These are phyloP conservation scores for Hypericum perforatum DNA, from an alignment of 345 rosid species.

Conservation along the genomic window DNA sequence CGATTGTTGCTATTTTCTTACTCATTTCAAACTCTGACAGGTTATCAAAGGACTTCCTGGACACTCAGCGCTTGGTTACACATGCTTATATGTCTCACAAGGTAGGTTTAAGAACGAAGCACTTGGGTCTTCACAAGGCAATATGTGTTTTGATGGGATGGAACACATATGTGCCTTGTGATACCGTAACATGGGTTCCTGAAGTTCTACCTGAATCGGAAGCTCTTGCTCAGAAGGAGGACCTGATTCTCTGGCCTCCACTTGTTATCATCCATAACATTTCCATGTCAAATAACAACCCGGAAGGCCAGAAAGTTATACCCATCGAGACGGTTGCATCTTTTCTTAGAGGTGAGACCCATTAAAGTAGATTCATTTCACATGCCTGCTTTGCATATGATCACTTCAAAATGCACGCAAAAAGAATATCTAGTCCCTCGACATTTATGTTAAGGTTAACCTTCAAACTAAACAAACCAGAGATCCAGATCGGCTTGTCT, in stretches of 20 bases:
- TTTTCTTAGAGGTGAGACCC: constrained; percentile 36
- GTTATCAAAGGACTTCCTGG: constrained; percentile 41
- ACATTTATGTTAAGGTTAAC: neutral
- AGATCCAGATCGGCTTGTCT: neutral
- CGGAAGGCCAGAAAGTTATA: constrained; percentile 40
- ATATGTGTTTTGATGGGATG: constrained; percentile 51
- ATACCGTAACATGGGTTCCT: constrained; percentile 32
- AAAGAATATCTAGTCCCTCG: too few relatives aligned
- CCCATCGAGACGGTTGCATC: constrained; percentile 38
- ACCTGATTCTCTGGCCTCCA: constrained; percentile 49
- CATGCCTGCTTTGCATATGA: too few relatives aligned
- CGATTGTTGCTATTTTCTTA: too few relatives aligned
- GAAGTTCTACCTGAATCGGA: constrained; percentile 31
- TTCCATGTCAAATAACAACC: constrained; percentile 38
- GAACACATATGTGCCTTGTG: constrained; percentile 30
- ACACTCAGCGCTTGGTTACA: constrained; percentile 36
- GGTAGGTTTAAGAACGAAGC: constrained; percentile 37
- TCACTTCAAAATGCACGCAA: too few relatives aligned
- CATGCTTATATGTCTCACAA: constrained; percentile 51
- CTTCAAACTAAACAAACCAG: neutral
- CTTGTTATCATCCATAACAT: constrained; percentile 37
- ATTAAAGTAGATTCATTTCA: neutral
- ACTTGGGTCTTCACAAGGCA: constrained; percentile 47
- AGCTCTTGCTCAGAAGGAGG: constrained; percentile 38
- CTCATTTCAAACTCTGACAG: constrained; percentile 14